phyloP scores from a whole-genome alignment of 352 stramenopile species.

The Achlya hypogyna region DNA sequence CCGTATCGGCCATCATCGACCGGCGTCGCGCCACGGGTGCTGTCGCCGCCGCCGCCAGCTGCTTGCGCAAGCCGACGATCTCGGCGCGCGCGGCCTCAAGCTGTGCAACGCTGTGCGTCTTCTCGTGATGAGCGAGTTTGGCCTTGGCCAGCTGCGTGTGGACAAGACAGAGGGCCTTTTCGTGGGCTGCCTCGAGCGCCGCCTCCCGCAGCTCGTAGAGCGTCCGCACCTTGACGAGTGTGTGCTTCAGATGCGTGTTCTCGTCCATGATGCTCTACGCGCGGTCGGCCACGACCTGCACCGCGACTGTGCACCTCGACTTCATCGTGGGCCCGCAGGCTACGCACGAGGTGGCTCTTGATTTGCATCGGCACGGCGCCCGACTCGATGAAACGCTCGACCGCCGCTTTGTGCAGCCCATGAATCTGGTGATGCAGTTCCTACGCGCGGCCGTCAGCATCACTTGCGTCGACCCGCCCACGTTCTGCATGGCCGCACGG shows the following conservation, averaged over 20 bases:
- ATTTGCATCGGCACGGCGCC: constrained; percentile 40
- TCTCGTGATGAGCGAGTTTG: constrained; percentile 9
- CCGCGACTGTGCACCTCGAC: background rate
- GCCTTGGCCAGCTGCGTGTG: constrained; percentile 24
- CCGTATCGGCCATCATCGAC: background rate
- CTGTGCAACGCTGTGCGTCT: constrained; percentile 10
- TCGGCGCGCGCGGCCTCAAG: background rate
- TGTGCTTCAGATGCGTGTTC: constrained; percentile 57
- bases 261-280: constrained; percentile 40
- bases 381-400: constrained; percentile 50
- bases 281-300: background rate
- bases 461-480: background rate
- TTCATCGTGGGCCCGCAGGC: constrained; percentile 34
- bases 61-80: constrained; percentile 9
- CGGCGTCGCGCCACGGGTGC: no score
- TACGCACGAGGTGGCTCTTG: constrained; percentile 39
- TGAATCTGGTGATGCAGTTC: constrained; percentile 52
- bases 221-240: constrained; percentile 53
- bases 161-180: constrained; percentile 23
- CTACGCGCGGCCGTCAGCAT: background rate
- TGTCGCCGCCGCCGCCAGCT: background rate
- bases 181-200: constrained; percentile 27
- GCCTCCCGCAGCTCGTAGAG: constrained; percentile 54
- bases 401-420: constrained; percentile 38
- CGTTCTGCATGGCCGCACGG: constrained; percentile 39